Conservation (phyloP, 768 basidiomycete genomes). For the Lentinula raphanica region DNA sequence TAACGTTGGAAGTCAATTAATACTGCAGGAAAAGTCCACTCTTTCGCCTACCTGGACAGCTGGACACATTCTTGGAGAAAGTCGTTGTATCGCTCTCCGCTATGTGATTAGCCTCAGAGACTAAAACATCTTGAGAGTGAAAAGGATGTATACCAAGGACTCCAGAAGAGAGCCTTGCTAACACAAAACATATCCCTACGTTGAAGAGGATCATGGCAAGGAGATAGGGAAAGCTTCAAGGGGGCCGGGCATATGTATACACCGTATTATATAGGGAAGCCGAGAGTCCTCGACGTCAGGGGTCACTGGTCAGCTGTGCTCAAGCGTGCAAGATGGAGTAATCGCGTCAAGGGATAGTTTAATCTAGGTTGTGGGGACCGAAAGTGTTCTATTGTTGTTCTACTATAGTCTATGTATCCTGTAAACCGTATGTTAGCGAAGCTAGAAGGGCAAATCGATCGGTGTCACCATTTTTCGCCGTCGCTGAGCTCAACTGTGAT, state of each 20-base stretch:
- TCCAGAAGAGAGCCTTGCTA: not conserved
- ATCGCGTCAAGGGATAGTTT: not conserved
- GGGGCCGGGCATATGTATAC: not conserved
- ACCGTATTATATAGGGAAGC: not conserved
- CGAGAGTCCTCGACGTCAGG: not conserved
- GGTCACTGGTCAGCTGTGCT: not conserved
- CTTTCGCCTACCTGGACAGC: slow-evolving; percentile 1
- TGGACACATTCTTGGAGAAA: slow-evolving; percentile 4
- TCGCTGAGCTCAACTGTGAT: too few relatives aligned
- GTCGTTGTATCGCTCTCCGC: not conserved
- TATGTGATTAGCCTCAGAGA: not conserved
- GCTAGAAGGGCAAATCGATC: too few relatives aligned
- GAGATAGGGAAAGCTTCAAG: not conserved
- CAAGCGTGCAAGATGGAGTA: not conserved
- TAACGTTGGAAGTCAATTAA: not conserved
- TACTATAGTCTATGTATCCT: too few relatives aligned
- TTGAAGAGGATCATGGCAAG: not conserved
- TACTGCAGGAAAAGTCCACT: not conserved
- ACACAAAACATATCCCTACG: not conserved
- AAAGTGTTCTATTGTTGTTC: too few relatives aligned
- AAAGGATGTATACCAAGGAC: slow-evolving; percentile 3
- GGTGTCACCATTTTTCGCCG: too few relatives aligned
- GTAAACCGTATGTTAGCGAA: too few relatives aligned
- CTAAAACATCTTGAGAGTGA: not conserved
- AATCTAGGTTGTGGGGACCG: not conserved